These are phyloP conservation scores for Yarrowia hollandica DNA, from an alignment of 805 yeast species.

Conservation along the genomic window DNA sequence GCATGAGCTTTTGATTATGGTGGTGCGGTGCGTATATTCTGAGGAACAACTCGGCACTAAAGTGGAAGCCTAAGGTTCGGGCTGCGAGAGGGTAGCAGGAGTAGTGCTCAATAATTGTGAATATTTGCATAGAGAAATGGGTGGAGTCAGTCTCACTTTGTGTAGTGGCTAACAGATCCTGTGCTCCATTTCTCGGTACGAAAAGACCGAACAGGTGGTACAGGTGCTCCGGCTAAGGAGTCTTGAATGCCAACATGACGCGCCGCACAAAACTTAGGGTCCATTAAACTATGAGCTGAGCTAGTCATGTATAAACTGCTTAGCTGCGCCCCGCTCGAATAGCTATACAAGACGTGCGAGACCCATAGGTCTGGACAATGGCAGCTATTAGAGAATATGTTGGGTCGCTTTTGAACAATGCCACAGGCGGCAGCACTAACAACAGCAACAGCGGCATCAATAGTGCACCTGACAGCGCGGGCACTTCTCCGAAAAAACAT, in stretches of 20 bases:
- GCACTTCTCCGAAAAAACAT: conserved; percentile 22
- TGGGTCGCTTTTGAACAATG: conserved; percentile 24
- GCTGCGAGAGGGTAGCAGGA: not conserved
- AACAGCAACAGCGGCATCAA: not conserved
- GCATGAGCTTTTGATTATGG: too few species aligned
- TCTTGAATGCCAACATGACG: not conserved
- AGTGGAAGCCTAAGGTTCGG: not conserved
- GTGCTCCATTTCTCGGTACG: too few species aligned
- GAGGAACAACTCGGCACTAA: not conserved
- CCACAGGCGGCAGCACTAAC: conserved; percentile 7
- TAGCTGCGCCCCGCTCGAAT: conserved; percentile 21
- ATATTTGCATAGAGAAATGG: too few species aligned
- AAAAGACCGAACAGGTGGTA: too few species aligned
- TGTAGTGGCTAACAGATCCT: too few species aligned
- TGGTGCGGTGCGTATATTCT: not conserved
- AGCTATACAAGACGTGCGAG: not conserved
- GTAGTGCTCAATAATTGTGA: rapidly evolving
- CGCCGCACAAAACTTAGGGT: conserved; percentile 5
- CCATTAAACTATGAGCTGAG: not conserved
- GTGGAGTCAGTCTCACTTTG: too few species aligned
- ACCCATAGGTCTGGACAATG: conserved; percentile 26
- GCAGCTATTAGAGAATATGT: conserved; percentile 24
- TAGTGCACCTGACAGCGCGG: conserved; percentile 8
- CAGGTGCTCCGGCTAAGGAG: not conserved
- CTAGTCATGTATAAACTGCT: conserved; percentile 7